Evolutionary conservation across 1,284 basidiomycete species (phyloP).

Genomic region (Sporisorium graminicola): DNA sequence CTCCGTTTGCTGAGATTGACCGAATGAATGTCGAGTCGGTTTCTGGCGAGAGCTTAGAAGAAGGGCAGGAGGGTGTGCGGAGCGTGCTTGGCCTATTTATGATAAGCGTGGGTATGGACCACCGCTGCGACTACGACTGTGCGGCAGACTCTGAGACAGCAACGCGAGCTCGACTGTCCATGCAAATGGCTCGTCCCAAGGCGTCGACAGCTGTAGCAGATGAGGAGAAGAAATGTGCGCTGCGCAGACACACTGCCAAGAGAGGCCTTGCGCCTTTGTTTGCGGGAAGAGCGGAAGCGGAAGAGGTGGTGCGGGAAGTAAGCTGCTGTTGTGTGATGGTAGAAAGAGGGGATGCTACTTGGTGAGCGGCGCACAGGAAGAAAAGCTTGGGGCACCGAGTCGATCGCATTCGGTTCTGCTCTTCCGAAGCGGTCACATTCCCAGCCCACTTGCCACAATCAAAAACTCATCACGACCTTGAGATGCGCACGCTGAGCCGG

Average conservation of each 20-base stretch:
- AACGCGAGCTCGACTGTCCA: neutral
- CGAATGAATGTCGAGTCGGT: neutral
- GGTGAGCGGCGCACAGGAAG: neutral
- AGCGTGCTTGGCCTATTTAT: neutral
- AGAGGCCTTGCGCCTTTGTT: neutral
- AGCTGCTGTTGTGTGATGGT: neutral
- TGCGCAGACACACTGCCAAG: neutral
- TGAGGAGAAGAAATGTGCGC: neutral
- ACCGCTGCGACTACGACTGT: neutral
- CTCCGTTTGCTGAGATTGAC: neutral
- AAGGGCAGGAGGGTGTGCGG: neutral
- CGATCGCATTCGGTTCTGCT: neutral
- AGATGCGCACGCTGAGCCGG: too few relatives aligned
- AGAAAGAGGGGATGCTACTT: neutral
- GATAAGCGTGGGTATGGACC: neutral
- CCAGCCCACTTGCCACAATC: neutral
- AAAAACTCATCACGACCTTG: too few relatives aligned
- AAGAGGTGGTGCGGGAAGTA: neutral
- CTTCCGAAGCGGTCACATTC: neutral
- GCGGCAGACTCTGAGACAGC: neutral
- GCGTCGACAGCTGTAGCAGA: neutral
- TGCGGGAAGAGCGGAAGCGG: conserved; percentile 1
- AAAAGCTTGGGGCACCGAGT: neutral
- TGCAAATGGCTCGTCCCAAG: neutral
- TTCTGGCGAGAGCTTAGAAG: neutral